Evolutionary conservation across 176 grass and related monocot genomes (phyloP).

Genomic region (Musa troglodytarum): DNA sequence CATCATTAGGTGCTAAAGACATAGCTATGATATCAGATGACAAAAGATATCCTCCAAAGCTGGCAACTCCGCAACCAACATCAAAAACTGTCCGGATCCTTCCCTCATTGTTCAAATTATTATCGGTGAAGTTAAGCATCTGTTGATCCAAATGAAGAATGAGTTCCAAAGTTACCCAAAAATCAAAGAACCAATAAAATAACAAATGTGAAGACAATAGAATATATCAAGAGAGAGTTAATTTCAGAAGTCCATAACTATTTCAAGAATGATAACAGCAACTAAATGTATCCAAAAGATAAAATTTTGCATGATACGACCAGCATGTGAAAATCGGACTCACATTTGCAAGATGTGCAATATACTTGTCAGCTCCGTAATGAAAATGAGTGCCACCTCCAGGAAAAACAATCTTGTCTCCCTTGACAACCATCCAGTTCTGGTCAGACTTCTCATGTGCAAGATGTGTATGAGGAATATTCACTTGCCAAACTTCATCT

Average conservation of each 20-base stretch:
- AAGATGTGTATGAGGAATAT: constrained; percentile 95
- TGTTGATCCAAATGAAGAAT: constrained; percentile 20
- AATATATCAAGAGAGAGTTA: constrained; percentile 11
- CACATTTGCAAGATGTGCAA: constrained; percentile 92
- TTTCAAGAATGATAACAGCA: not conserved
- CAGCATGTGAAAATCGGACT: not conserved
- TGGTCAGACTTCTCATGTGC: constrained; percentile 97
- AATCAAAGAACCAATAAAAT: not conserved
- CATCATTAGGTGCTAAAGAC: constrained; percentile 99
- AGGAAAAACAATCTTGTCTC: constrained; percentile 89
- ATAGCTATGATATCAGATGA: constrained; percentile 84
- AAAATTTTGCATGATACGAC: not conserved
- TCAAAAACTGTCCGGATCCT: constrained; percentile 86
- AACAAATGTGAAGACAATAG: not conserved
- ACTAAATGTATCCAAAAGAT: not conserved
- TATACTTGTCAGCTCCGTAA: constrained; percentile 93
- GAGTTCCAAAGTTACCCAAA: not conserved
- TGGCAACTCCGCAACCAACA: constrained; percentile 96
- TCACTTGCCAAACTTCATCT: constrained; percentile 94
- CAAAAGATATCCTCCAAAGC: constrained; percentile 95
- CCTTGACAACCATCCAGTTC: constrained; percentile 97
- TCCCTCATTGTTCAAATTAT: constrained; percentile 82
- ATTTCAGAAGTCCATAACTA: not conserved
- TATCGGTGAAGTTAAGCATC: constrained; percentile 92
- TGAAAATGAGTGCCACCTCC: constrained; percentile 98